Evolutionary conservation across 2,329 filamentous ascomycete genomes (phyloP).

Genomic region (Cryphonectria carpinicola): DNA sequence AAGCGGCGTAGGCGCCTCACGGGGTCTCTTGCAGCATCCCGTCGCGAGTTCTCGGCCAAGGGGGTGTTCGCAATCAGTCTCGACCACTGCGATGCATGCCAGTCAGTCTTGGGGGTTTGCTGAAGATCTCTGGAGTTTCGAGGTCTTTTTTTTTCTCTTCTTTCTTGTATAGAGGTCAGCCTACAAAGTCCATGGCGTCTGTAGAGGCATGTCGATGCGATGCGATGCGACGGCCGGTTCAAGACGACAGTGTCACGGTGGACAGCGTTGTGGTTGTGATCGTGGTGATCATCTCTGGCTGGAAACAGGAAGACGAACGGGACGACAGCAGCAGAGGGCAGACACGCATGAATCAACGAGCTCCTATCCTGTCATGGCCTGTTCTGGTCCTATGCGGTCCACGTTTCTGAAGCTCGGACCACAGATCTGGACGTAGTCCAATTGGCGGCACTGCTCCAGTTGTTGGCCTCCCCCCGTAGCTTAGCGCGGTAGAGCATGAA

Average conservation of each 20-base stretch:
- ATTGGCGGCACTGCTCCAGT: background rate
- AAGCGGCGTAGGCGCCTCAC: constrained; percentile 67
- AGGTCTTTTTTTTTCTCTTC: background rate
- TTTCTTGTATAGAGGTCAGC: background rate
- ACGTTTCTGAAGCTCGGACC: constrained; percentile 16
- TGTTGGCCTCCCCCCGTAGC: background rate
- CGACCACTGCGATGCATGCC: constrained; percentile 57
- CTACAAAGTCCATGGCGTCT: constrained; percentile 30
- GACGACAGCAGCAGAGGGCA: background rate
- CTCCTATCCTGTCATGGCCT: background rate
- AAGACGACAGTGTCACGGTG: background rate
- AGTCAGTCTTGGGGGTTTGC: constrained; percentile 24
- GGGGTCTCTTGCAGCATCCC: constrained; percentile 65
- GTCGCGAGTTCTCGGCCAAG: constrained; percentile 59
- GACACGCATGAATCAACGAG: constrained; percentile 12
- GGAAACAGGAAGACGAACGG: background rate
- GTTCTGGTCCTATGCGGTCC: constrained; percentile 5
- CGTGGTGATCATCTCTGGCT: background rate
- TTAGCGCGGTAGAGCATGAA: background rate
- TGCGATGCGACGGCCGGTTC: constrained; percentile 18
- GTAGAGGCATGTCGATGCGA: constrained; percentile 29
- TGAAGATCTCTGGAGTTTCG: background rate
- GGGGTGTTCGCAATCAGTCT: constrained; percentile 67
- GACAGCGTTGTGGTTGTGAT: background rate
- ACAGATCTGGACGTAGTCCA: background rate